Conservation (phyloP, 192 early-diverging fungal species). For the Rhizophagus clarus region DNA sequence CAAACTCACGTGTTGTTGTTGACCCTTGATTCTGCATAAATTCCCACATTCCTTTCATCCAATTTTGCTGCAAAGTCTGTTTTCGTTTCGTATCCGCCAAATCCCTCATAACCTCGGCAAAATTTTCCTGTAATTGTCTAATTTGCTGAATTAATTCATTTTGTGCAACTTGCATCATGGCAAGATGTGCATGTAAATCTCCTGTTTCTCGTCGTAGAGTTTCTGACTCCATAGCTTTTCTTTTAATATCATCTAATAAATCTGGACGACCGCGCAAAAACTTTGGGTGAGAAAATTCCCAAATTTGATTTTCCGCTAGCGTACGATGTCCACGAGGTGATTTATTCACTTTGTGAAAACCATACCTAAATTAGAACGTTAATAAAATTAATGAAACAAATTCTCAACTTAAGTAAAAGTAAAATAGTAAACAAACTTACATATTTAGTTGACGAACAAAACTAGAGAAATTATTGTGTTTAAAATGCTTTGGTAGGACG, state of each 20-base stretch:
- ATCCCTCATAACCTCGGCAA: slow-evolving; percentile 71
- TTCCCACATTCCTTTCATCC: slow-evolving; percentile 68
- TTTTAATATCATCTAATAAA: slow-evolving; percentile 87
- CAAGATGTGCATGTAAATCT: slow-evolving; percentile 74
- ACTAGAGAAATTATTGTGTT: slow-evolving; percentile 90
- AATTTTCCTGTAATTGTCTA: slow-evolving; percentile 72
- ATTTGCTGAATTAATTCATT: slow-evolving; percentile 75
- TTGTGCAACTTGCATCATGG: slow-evolving; percentile 77
- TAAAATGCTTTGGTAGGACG: slow-evolving; percentile 90
- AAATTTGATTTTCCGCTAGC: slow-evolving; percentile 87
- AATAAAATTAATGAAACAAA: background rate
- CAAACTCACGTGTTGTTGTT: slow-evolving; percentile 35
- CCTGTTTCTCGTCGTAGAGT: slow-evolving; percentile 70
- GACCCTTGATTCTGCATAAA: slow-evolving; percentile 47
- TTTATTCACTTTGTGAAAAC: slow-evolving; percentile 93
- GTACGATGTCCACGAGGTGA: slow-evolving; percentile 83
- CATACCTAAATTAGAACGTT: slow-evolving; percentile 52
- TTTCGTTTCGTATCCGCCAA: slow-evolving; percentile 72
- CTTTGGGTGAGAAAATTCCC: slow-evolving; percentile 87
- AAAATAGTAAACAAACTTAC: slow-evolving; percentile 43
- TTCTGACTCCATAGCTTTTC: slow-evolving; percentile 89
- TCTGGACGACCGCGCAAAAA: slow-evolving; percentile 77
- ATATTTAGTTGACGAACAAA: slow-evolving; percentile 90
- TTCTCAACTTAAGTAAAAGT: background rate
- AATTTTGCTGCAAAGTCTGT: slow-evolving; percentile 66